These are phyloP conservation scores for Xylaria digitata DNA, from an alignment of 2,329 filamentous ascomycete species.

Conservation along the genomic window DNA sequence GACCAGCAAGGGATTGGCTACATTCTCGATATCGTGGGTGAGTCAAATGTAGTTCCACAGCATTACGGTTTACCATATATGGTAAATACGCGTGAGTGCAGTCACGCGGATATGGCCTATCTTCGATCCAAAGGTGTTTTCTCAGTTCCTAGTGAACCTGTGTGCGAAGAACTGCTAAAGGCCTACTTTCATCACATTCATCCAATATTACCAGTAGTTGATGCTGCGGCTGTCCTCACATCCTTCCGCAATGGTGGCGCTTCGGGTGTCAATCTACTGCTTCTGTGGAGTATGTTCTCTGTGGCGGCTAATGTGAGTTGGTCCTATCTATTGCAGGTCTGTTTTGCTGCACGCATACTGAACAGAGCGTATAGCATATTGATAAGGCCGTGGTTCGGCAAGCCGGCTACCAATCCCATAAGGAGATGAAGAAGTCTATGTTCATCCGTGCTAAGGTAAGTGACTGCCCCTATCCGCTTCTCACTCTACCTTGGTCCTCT, in stretches of 20 bases:
- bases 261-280: slow-evolving; percentile 50
- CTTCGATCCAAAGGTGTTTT: slow-evolving; percentile 52
- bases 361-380: slow-evolving; percentile 25
- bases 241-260: slow-evolving; percentile 46
- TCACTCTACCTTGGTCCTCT: neutral
- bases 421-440: slow-evolving; percentile 38
- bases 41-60: slow-evolving; percentile 43
- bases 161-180: slow-evolving; percentile 49
- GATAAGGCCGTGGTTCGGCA: slow-evolving; percentile 32
- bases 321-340: neutral
- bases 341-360: neutral
- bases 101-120: slow-evolving; percentile 45
- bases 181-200: slow-evolving; percentile 55
- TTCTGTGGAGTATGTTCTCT: slow-evolving; percentile 56
- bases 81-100: slow-evolving; percentile 40
- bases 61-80: slow-evolving; percentile 44
- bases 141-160: slow-evolving; percentile 46
- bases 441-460: slow-evolving; percentile 34
- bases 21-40: slow-evolving; percentile 38
- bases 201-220: slow-evolving; percentile 53
- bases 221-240: slow-evolving; percentile 47
- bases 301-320: slow-evolving; percentile 50
- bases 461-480: neutral
- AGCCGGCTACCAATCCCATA: slow-evolving; percentile 35
- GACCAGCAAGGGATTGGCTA: slow-evolving; percentile 35